A percentile compares a stretch with the other conserved stretches of the same genome.
Evolutionary conservation across 345 rosid genomes (phyloP).

Genomic region (Linum lewisii): DNA sequence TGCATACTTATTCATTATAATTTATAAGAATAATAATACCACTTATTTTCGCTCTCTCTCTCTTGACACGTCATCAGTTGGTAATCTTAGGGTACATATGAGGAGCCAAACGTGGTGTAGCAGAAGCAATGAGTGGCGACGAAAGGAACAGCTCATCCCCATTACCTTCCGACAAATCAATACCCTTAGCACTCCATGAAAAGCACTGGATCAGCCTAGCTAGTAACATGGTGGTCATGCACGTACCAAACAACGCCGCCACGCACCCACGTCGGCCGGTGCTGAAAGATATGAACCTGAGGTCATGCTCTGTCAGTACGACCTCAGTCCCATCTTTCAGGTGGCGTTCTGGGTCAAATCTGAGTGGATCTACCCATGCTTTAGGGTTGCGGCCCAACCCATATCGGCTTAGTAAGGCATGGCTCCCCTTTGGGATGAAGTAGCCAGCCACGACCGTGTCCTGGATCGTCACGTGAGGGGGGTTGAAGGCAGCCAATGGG

Average conservation of each 20-base stretch:
- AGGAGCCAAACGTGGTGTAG: background rate
- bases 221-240: conserved; percentile 14
- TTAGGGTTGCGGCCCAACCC: conserved; percentile 41
- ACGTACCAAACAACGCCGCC: conserved; percentile 5
- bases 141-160: background rate
- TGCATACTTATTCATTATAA: too few relatives aligned
- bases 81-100: background rate
- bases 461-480: conserved; percentile 29
- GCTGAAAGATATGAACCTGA: conserved; percentile 35
- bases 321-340: conserved; percentile 11
- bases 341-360: conserved; percentile 42
- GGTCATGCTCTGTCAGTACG: conserved; percentile 21
- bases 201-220: conserved; percentile 17
- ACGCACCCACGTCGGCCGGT: conserved; percentile 39
- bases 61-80: background rate
- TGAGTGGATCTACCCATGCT: conserved; percentile 38
- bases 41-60: too few relatives aligned
- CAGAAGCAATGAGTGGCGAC: background rate
- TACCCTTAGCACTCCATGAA: background rate
- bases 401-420: conserved; percentile 27
- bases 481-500: conserved; percentile 33
- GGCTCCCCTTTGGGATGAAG: conserved; percentile 52
- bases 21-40: too few relatives aligned
- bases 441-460: conserved; percentile 28
- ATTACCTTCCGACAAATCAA: background rate